These are phyloP conservation scores for Microdochium bolleyi DNA, from an alignment of 2,329 filamentous ascomycete genomes.

Conservation along the genomic window DNA sequence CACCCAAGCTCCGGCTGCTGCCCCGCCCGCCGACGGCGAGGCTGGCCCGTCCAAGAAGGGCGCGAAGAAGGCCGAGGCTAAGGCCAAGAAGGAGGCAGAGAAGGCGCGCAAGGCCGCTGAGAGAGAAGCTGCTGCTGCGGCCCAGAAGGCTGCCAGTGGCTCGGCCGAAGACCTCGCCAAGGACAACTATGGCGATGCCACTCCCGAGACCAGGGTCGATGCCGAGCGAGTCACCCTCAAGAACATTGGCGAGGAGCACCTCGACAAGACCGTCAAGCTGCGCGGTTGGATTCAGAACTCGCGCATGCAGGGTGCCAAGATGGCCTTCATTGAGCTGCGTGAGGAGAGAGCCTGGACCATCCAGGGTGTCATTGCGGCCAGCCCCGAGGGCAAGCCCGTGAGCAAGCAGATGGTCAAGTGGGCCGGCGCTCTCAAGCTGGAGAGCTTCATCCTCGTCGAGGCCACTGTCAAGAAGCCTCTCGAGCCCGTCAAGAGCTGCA, in stretches of 20 bases:
- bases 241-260: constrained; percentile 53
- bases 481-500: constrained; percentile 82
- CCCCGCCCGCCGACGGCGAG: constrained; percentile 15
- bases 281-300: constrained; percentile 82
- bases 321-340: constrained; percentile 82
- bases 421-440: constrained; percentile 63
- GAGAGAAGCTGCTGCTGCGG: constrained; percentile 63
- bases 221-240: constrained; percentile 53
- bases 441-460: constrained; percentile 77
- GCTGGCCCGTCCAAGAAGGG: constrained; percentile 60
- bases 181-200: constrained; percentile 72
- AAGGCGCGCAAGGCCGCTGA: constrained; percentile 69
- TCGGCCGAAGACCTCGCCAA: constrained; percentile 59
- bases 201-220: constrained; percentile 48
- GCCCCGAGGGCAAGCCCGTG: constrained; percentile 53
- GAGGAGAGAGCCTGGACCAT: constrained; percentile 69
- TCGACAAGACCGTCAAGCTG: constrained; percentile 66
- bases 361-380: constrained; percentile 69
- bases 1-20: constrained; percentile 11
- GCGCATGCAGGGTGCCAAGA: constrained; percentile 81
- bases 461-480: constrained; percentile 73
- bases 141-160: constrained; percentile 56
- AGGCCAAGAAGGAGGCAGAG: constrained; percentile 81
- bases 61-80: constrained; percentile 74
- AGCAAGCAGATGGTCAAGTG: constrained; percentile 94